These are phyloP conservation scores for Glycine soja DNA, from an alignment of 306 rosid genomes.

Conservation along the genomic window DNA sequence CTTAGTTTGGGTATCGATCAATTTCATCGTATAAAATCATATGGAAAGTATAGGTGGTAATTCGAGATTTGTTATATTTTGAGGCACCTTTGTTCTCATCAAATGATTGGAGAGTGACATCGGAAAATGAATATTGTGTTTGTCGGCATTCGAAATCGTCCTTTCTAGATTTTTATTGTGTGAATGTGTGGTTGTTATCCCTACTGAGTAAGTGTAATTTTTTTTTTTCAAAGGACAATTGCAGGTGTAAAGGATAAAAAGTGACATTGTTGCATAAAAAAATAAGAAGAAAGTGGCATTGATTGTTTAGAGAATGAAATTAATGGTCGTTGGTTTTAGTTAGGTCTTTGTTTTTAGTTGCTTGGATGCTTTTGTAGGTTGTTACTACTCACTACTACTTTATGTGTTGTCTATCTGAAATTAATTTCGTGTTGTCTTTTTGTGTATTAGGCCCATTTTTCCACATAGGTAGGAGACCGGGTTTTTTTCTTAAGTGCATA, in stretches of 20 bases:
- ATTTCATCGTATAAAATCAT: too few species aligned
- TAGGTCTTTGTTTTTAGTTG: conserved; percentile 10
- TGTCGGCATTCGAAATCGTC: too few species aligned
- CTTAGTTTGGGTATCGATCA: too few species aligned
- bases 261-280: not conserved
- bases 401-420: too few species aligned
- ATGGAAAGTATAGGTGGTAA: too few species aligned
- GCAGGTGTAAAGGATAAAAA: not conserved
- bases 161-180: too few species aligned
- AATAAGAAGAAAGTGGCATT: not conserved
- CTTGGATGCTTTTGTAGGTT: not conserved
- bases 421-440: not conserved
- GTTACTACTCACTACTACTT: not conserved
- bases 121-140: too few species aligned
- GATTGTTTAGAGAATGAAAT: not conserved
- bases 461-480: not conserved
- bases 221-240: not conserved
- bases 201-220: too few species aligned
- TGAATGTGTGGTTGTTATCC: too few species aligned
- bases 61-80: too few species aligned
- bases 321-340: not conserved
- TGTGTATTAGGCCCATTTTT: not conserved
- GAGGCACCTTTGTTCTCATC: too few species aligned
- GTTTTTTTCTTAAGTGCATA: not conserved
- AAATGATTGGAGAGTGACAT: too few species aligned